These are phyloP conservation scores for Trebouxia sp. DNA, from an alignment of 139 green algal genomes.

Conservation along the genomic window DNA sequence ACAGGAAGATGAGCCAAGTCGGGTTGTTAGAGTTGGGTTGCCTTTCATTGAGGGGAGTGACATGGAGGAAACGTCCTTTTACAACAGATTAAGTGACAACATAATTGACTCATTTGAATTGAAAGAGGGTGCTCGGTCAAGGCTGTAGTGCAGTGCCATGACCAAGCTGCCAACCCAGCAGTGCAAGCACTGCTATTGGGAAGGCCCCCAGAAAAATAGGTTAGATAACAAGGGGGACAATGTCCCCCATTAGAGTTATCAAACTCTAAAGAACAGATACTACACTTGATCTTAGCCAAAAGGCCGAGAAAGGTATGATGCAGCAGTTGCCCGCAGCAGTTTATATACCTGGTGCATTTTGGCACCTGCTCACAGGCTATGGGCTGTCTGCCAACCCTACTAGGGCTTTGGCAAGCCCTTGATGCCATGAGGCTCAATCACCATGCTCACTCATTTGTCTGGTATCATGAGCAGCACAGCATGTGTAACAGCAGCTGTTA, in stretches of 20 bases:
- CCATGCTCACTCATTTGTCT: neutral
- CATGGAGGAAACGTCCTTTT: no score
- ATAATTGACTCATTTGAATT: neutral
- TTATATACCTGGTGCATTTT: no score
- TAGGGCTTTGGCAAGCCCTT: neutral
- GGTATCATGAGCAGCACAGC: neutral
- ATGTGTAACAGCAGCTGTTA: no score
- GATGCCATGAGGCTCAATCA: neutral
- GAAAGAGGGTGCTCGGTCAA: constrained; percentile 15
- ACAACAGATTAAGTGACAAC: no score
- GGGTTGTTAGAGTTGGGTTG: no score
- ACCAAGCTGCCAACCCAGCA: constrained; percentile 21
- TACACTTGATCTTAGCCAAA: constrained; percentile 30
- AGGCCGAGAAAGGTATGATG: constrained; percentile 25
- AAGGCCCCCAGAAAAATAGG: constrained; percentile 25
- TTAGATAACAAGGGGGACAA: constrained; percentile 29
- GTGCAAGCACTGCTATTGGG: constrained; percentile 14
- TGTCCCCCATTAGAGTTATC: constrained; percentile 26
- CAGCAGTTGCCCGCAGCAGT: no score
- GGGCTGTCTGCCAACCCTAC: neutral
- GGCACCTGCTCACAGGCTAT: no score
- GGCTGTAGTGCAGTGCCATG: constrained; percentile 18
- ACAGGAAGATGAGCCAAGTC: no score
- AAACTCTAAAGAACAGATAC: constrained; percentile 30
- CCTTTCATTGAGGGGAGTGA: no score